phyloP scores from a whole-genome alignment of 192 early-diverging fungal genomes.

The Coemansia sp. region DNA sequence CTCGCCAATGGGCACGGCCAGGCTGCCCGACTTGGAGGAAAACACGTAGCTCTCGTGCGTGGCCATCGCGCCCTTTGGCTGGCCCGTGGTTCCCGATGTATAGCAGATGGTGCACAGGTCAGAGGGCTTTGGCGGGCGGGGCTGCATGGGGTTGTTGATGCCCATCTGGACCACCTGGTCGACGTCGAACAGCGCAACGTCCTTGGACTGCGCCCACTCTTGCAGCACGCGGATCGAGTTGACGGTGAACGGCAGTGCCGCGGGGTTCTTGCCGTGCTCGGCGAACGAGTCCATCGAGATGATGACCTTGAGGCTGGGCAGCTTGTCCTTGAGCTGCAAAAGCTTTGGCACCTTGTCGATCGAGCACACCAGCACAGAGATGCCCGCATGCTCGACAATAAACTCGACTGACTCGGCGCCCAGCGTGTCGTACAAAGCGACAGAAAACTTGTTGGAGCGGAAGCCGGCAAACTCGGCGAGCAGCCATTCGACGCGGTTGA shows the following conservation, averaged over 20 bases:
- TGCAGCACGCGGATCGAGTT: conserved; percentile 39
- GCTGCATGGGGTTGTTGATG: conserved; percentile 42
- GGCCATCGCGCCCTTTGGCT: conserved; percentile 74
- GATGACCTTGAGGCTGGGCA: conserved; percentile 69
- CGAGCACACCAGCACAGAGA: conserved; percentile 63
- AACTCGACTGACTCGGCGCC: conserved; percentile 78
- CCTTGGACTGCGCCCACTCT: conserved; percentile 63
- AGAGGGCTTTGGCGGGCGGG: conserved; percentile 57
- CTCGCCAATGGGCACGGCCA: neutral
- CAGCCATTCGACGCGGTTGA: conserved; percentile 75
- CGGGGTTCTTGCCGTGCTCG: conserved; percentile 35
- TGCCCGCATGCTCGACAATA: conserved; percentile 77
- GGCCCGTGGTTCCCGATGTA: conserved; percentile 82
- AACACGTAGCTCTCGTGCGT: conserved; percentile 72
- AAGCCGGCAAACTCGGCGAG: conserved; percentile 66
- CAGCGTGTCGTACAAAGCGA: conserved; percentile 87
- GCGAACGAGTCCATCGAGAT: conserved; percentile 69
- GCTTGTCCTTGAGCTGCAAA: conserved; percentile 53
- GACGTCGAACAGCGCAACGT: conserved; percentile 59
- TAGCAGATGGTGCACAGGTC: conserved; percentile 77
- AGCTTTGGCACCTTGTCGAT: conserved; percentile 59
- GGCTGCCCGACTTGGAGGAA: conserved; percentile 27
- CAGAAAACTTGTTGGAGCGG: conserved; percentile 60
- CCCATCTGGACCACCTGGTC: conserved; percentile 59
- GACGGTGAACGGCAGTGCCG: conserved; percentile 33